These are phyloP conservation scores for Stephania cephalantha DNA, from an alignment of 164 flowering plant species.

Conservation along the genomic window DNA sequence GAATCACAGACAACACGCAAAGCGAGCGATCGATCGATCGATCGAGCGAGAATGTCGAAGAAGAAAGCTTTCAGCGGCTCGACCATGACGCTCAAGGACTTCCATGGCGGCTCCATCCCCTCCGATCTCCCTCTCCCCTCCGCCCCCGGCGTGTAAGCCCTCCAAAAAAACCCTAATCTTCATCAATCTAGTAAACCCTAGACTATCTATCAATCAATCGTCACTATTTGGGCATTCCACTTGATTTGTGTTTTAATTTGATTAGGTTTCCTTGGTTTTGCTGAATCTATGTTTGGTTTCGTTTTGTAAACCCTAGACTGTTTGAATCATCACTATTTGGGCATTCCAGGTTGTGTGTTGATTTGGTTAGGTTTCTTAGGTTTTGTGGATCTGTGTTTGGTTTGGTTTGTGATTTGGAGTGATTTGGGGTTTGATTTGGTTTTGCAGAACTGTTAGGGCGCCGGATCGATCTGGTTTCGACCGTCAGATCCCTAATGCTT, in stretches of 20 bases:
- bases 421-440: background rate
- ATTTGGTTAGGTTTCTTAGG: background rate
- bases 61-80: constrained; percentile 72
- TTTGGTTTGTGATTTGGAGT: background rate
- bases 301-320: constrained; percentile 8
- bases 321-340: background rate
- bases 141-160: constrained; percentile 86
- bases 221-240: background rate
- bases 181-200: background rate
- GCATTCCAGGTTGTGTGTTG: background rate
- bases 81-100: constrained; percentile 95
- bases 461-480: constrained; percentile 55
- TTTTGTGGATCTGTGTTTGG: background rate
- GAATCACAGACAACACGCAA: background rate
- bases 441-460: constrained; percentile 50
- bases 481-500: constrained; percentile 35
- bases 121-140: constrained; percentile 93
- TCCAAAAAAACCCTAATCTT: background rate
- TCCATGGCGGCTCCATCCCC: constrained; percentile 96
- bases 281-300: background rate
- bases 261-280: background rate
- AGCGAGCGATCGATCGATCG: background rate
- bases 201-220: background rate
- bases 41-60: constrained; percentile 54
- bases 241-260: background rate